These are phyloP conservation scores for Cornus florida DNA, from an alignment of 148 eudicot species.

Conservation along the genomic window DNA sequence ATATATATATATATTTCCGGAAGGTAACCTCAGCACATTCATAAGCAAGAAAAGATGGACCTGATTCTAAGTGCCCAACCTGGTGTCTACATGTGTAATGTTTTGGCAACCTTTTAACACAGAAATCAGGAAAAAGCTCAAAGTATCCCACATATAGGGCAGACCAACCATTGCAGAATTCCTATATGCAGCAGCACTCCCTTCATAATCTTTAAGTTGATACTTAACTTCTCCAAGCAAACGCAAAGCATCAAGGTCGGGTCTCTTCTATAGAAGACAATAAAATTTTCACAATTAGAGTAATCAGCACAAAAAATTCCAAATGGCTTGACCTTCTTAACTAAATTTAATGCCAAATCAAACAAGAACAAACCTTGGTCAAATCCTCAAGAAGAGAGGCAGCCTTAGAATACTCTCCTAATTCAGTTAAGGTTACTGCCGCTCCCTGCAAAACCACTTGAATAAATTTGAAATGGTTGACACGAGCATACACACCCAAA, in stretches of 20 bases:
- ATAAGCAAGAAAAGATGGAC: neutral
- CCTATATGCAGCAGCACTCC: constrained; percentile 82
- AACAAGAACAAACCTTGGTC: constrained; percentile 53
- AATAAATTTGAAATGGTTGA: neutral
- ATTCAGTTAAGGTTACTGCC: constrained; percentile 76
- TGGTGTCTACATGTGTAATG: neutral
- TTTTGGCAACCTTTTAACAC: neutral
- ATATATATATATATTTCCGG: too few relatives aligned
- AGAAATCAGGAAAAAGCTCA: neutral
- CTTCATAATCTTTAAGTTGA: constrained; percentile 86
- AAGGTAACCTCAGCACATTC: neutral
- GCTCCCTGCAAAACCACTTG: constrained; percentile 59
- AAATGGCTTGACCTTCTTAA: constrained; percentile 11
- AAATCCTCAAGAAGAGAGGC: constrained; percentile 74
- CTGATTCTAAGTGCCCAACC: neutral
- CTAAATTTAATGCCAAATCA: constrained; percentile 4
- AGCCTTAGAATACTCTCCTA: constrained; percentile 72
- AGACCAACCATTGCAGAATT: constrained; percentile 67
- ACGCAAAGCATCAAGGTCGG: constrained; percentile 87
- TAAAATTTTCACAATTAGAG: constrained; percentile 10
- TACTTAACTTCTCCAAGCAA: constrained; percentile 87
- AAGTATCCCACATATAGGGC: constrained; percentile 8
- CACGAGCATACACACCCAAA: neutral
- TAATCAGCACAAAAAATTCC: constrained; percentile 14
- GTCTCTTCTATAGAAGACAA: constrained; percentile 59